Conservation (phyloP, 1,139 yeast species). For the Suhomyces ambrosiae region DNA sequence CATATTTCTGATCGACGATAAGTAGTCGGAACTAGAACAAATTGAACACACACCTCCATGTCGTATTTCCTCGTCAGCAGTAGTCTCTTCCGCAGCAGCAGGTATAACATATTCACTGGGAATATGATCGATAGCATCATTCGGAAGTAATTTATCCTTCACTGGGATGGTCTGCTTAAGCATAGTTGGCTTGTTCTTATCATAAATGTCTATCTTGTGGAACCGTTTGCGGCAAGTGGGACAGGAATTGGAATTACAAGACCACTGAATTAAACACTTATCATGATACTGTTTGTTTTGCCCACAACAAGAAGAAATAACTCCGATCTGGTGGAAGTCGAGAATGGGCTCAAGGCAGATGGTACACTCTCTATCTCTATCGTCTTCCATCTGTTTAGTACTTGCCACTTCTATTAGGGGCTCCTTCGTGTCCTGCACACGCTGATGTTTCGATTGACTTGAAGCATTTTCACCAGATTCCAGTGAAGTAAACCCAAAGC, state of each 20-base stretch:
- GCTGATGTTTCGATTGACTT: neutral
- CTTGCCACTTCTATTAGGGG: slow-evolving; percentile 4
- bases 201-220: slow-evolving; percentile 29
- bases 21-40: slow-evolving; percentile 41
- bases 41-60: slow-evolving; percentile 32
- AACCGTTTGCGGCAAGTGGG: slow-evolving; percentile 52
- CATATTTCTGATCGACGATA: slow-evolving; percentile 24
- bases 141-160: slow-evolving; percentile 35
- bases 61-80: slow-evolving; percentile 8
- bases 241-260: slow-evolving; percentile 51
- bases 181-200: slow-evolving; percentile 9
- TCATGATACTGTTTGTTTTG: slow-evolving; percentile 45
- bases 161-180: slow-evolving; percentile 20
- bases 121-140: slow-evolving; percentile 43
- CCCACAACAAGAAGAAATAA: slow-evolving; percentile 38
- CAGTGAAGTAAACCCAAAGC: neutral
- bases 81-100: slow-evolving; percentile 17
- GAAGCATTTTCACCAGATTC: neutral
- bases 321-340: slow-evolving; percentile 30
- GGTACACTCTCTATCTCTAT: slow-evolving; percentile 42
- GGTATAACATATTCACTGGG: slow-evolving; percentile 41
- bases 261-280: slow-evolving; percentile 49
- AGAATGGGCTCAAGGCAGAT: slow-evolving; percentile 49
- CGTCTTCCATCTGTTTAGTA: slow-evolving; percentile 2
- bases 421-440: slow-evolving; percentile 1